These are phyloP conservation scores for Ceratobasidium sp. DNA, from an alignment of 1,284 basidiomycete species.

Conservation along the genomic window DNA sequence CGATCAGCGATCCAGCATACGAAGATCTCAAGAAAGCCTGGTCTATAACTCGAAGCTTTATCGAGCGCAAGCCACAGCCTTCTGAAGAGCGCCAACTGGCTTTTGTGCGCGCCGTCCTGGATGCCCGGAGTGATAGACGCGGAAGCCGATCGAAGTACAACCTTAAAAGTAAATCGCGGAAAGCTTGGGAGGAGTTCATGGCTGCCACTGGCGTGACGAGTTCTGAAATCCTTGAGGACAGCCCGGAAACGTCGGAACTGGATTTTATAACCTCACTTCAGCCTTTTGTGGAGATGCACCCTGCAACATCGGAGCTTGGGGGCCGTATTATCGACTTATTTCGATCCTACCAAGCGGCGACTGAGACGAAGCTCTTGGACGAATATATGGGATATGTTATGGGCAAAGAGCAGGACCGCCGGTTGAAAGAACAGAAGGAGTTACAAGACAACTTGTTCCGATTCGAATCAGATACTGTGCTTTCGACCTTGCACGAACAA, in stretches of 20 bases:
- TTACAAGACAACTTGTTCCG: background rate
- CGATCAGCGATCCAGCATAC: constrained; percentile 3
- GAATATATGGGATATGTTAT: background rate
- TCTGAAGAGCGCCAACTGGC: background rate
- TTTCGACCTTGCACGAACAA: background rate
- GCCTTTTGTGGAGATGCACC: background rate
- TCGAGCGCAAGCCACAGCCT: constrained; percentile 2
- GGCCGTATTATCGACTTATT: constrained; percentile 9
- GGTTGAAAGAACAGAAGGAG: background rate
- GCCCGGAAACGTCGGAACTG: background rate
- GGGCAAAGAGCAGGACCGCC: background rate
- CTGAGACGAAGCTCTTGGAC: background rate
- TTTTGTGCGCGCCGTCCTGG: constrained; percentile 5
- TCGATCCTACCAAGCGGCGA: background rate
- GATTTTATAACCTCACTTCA: constrained; percentile 20
- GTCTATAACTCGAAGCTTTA: constrained; percentile 17
- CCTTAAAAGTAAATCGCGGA: background rate
- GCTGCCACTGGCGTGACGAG: background rate
- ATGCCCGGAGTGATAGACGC: too few relatives aligned
- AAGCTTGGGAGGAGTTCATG: background rate
- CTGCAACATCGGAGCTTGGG: constrained; percentile 1
- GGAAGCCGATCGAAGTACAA: background rate
- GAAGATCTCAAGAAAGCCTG: constrained; percentile 28
- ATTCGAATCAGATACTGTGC: background rate
- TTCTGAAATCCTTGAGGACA: background rate